phyloP scores from a whole-genome alignment of 768 basidiomycete species.

The Mrakia gelida region DNA sequence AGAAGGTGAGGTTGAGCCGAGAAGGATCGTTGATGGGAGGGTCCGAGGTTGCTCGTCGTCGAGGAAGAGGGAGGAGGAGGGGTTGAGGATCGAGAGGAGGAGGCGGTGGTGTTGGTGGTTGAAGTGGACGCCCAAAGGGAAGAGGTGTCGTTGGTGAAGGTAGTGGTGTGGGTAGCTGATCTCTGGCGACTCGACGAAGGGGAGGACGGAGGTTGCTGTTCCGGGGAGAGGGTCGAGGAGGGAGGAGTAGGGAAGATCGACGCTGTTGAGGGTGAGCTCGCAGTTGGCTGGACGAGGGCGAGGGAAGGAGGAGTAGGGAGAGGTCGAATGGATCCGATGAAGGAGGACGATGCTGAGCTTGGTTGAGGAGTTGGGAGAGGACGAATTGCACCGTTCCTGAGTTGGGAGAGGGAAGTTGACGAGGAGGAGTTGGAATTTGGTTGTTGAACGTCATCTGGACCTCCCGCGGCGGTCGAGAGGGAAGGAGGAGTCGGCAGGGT shows the following conservation, averaged over 20 bases:
- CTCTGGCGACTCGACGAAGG: background rate
- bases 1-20: background rate
- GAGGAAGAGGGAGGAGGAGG: background rate
- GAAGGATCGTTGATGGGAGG: constrained; percentile 1
- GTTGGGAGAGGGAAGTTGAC: background rate
- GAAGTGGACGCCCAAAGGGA: background rate
- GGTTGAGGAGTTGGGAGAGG: background rate
- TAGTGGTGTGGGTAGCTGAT: background rate
- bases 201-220: background rate
- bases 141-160: background rate
- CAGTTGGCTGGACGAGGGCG: too few relatives aligned
- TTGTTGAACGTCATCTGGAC: background rate
- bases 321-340: background rate
- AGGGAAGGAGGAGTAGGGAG: constrained; percentile 2
- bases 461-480: too few relatives aligned
- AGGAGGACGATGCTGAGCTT: too few relatives aligned
- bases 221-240: background rate
- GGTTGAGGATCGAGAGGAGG: background rate
- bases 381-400: background rate
- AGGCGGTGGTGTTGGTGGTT: background rate
- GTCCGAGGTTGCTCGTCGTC: background rate
- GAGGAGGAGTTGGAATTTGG: background rate
- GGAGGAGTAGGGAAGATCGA: background rate
- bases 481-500: background rate
- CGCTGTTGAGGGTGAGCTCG: background rate